phyloP scores from a whole-genome alignment of 768 basidiomycete genomes.

The Russula virescens region DNA sequence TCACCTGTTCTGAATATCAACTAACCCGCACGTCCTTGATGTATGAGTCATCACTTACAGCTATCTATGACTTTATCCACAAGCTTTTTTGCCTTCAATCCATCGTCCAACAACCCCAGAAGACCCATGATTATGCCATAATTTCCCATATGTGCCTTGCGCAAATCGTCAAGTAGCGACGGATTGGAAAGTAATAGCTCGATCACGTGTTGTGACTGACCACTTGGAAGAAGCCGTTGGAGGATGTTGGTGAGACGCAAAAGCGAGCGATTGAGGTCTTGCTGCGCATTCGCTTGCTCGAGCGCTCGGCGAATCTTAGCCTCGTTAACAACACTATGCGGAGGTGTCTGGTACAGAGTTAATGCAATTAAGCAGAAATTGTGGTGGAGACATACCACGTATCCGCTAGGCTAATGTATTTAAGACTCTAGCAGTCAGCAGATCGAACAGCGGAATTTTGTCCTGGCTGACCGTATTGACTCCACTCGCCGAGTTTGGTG shows the following conservation, averaged over 20 bases:
- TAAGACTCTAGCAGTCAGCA: not conserved
- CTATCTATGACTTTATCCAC: conserved; percentile 89
- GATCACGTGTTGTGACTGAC: conserved; percentile 73
- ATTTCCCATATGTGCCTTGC: conserved; percentile 88
- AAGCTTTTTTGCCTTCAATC: conserved; percentile 76
- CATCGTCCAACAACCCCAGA: conserved; percentile 87
- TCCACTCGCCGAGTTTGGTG: conserved; percentile 33
- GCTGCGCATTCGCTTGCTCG: conserved; percentile 73
- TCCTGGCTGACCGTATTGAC: conserved; percentile 43
- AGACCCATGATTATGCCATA: conserved; percentile 89
- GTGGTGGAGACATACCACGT: conserved; percentile 2
- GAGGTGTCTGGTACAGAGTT: conserved; percentile 10
- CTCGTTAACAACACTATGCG: conserved; percentile 41
- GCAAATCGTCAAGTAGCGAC: conserved; percentile 73
- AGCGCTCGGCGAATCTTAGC: conserved; percentile 55
- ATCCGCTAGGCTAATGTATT: conserved; percentile 25
- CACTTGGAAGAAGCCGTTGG: conserved; percentile 67
- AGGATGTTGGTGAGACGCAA: conserved; percentile 74
- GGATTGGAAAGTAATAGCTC: conserved; percentile 79
- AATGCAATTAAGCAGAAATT: not conserved
- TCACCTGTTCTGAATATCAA: conserved; percentile 49
- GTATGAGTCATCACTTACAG: conserved; percentile 33
- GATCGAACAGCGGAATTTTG: not conserved
- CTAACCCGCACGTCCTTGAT: not conserved
- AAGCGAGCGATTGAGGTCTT: conserved; percentile 70